These are phyloP conservation scores for Furculomyces boomerangus DNA, from an alignment of 371 early-diverging fungal species.

Conservation along the genomic window DNA sequence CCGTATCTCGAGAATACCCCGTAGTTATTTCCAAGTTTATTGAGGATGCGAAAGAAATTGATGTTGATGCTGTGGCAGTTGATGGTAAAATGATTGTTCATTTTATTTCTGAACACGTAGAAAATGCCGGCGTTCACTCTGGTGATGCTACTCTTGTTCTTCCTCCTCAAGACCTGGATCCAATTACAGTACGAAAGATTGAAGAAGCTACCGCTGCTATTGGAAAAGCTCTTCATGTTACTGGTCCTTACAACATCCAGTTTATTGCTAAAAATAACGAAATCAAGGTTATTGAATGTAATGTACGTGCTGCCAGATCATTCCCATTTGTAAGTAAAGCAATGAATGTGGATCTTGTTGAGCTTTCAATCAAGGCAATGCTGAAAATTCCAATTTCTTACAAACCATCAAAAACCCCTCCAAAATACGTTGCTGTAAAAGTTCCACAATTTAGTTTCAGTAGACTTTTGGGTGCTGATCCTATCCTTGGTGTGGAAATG, in stretches of 20 bases:
- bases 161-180: conserved; percentile 80
- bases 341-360: conserved; percentile 72
- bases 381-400: conserved; percentile 38
- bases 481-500: conserved; percentile 94
- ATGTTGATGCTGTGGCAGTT: conserved; percentile 86
- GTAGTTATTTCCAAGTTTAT: conserved; percentile 93
- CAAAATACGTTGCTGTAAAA: conserved; percentile 64
- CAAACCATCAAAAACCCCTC: background rate
- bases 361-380: conserved; percentile 86
- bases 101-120: conserved; percentile 84
- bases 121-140: conserved; percentile 94
- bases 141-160: conserved; percentile 90
- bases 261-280: conserved; percentile 89
- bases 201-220: conserved; percentile 73
- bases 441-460: conserved; percentile 93
- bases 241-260: conserved; percentile 97
- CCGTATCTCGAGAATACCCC: conserved; percentile 80
- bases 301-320: conserved; percentile 84
- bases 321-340: conserved; percentile 94
- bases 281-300: conserved; percentile 94
- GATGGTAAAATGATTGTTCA: conserved; percentile 77
- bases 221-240: conserved; percentile 74
- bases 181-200: conserved; percentile 71
- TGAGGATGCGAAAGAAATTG: conserved; percentile 89
- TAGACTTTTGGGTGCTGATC: conserved; percentile 87